Evolutionary conservation across 2,329 filamentous ascomycete species (phyloP).

Genomic region (Tolypocladium paradoxum): DNA sequence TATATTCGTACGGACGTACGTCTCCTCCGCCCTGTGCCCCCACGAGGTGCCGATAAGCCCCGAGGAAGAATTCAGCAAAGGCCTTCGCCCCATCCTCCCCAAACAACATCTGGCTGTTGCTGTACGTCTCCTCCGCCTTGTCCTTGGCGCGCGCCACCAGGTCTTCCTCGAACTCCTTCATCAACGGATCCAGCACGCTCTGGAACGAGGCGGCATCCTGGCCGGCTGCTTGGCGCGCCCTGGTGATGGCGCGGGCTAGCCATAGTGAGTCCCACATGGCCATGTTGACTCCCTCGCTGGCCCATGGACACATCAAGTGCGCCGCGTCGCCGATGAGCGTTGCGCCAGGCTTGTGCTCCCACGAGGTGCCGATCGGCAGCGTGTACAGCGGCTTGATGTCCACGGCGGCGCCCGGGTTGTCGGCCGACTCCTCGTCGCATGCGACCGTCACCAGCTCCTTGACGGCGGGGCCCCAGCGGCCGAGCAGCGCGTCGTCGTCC

Average conservation of each 20-base stretch:
- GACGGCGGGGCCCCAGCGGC: slow-evolving; percentile 15
- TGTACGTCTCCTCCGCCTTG: slow-evolving; percentile 5
- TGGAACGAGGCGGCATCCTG: slow-evolving; percentile 4
- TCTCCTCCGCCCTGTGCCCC: not conserved
- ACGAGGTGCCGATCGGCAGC: slow-evolving; percentile 31
- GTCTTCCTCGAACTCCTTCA: not conserved
- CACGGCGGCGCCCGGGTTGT: slow-evolving; percentile 5
- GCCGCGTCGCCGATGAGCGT: slow-evolving; percentile 45
- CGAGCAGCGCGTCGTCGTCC: slow-evolving; percentile 10
- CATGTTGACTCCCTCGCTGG: slow-evolving; percentile 43
- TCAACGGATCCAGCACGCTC: slow-evolving; percentile 6
- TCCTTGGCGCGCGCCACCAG: slow-evolving; percentile 2
- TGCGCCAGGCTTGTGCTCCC: slow-evolving; percentile 28
- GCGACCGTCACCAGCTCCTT: slow-evolving; percentile 17
- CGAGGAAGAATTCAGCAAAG: not conserved
- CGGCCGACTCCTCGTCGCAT: slow-evolving; percentile 12
- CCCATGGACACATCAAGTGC: slow-evolving; percentile 40
- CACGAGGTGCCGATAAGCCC: not conserved
- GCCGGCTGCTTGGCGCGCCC: not conserved
- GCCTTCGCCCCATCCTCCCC: slow-evolving; percentile 1
- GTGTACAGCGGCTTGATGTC: slow-evolving; percentile 18
- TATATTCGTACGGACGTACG: too few relatives aligned
- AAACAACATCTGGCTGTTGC: slow-evolving; percentile 4
- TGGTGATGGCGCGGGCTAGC: slow-evolving; percentile 22
- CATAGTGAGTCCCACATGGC: slow-evolving; percentile 38